These are phyloP conservation scores for Ophiocordyceps camponoti-leonardi DNA, from an alignment of 2,329 filamentous ascomycete species.

Conservation along the genomic window DNA sequence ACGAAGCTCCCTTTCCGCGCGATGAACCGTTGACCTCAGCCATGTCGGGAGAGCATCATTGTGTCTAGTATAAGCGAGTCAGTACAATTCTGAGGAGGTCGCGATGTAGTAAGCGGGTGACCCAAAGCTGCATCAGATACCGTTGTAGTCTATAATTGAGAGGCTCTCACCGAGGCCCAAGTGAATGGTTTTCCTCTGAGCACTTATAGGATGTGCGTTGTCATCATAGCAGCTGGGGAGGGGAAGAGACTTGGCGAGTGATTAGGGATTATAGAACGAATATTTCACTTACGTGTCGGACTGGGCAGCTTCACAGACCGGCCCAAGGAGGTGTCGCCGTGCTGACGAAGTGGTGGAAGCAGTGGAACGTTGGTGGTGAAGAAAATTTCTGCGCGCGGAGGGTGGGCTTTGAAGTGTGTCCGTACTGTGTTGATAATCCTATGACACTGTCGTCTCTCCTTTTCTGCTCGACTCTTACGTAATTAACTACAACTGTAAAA, in stretches of 20 bases:
- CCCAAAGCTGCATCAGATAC: slow-evolving; percentile 57
- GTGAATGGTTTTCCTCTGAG: slow-evolving; percentile 41
- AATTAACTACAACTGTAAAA: too few relatives aligned
- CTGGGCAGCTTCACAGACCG: not conserved
- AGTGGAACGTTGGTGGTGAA: not conserved
- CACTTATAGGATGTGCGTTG: slow-evolving; percentile 28
- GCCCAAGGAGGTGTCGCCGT: not conserved
- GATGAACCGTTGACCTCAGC: slow-evolving; percentile 17
- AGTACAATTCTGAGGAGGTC: not conserved
- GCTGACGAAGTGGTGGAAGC: not conserved
- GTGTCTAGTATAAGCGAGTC: slow-evolving; percentile 17
- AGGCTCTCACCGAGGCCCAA: slow-evolving; percentile 43
- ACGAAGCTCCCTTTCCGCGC: slow-evolving; percentile 2
- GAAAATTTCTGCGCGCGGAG: not conserved
- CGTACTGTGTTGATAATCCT: not conserved
- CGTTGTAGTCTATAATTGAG: slow-evolving; percentile 79
- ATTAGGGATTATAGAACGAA: too few relatives aligned
- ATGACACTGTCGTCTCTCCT: not conserved
- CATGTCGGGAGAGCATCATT: slow-evolving; percentile 28
- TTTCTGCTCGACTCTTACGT: too few relatives aligned
- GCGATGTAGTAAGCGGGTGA: slow-evolving; percentile 4
- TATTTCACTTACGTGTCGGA: not conserved
- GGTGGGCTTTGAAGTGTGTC: not conserved
- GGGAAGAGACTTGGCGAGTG: not conserved
- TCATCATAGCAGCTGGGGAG: slow-evolving; percentile 36